A percentile compares a stretch with the other conserved stretches of the same genome.
Conservation (phyloP, 495 filamentous ascomycete species). For the Daldinia childiae region DNA sequence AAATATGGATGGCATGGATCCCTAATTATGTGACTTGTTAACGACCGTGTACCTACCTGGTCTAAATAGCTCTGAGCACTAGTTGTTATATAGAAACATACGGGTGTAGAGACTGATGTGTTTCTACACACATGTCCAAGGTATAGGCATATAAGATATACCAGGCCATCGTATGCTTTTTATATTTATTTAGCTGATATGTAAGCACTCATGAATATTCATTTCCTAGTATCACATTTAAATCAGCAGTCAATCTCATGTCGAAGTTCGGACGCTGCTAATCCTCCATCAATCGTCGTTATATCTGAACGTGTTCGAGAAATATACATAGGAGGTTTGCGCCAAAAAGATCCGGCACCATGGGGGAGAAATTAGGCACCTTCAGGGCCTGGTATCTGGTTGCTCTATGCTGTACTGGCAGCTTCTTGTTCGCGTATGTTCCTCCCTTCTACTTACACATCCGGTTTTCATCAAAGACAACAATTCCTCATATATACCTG, state of each 20-base stretch:
- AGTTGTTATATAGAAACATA: background rate
- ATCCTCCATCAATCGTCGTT: background rate
- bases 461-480: background rate
- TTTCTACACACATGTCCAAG: background rate
- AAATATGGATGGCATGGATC: background rate
- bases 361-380: slow-evolving; percentile 36
- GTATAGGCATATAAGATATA: background rate
- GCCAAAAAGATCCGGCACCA: background rate
- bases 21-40: slow-evolving; percentile 3
- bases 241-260: background rate
- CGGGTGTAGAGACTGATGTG: background rate
- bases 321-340: background rate
- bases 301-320: background rate
- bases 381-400: slow-evolving; percentile 43
- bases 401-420: slow-evolving; percentile 39
- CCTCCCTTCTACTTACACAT: background rate
- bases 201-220: background rate
- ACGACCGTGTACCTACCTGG: background rate
- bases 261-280: background rate
- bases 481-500: background rate
- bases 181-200: background rate
- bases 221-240: background rate
- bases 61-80: background rate
- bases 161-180: background rate
- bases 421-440: slow-evolving; percentile 45